Base-by-base conservation (phyloP, 495 filamentous ascomycete genomes). In the Penicillium bovifimosum region DNA sequence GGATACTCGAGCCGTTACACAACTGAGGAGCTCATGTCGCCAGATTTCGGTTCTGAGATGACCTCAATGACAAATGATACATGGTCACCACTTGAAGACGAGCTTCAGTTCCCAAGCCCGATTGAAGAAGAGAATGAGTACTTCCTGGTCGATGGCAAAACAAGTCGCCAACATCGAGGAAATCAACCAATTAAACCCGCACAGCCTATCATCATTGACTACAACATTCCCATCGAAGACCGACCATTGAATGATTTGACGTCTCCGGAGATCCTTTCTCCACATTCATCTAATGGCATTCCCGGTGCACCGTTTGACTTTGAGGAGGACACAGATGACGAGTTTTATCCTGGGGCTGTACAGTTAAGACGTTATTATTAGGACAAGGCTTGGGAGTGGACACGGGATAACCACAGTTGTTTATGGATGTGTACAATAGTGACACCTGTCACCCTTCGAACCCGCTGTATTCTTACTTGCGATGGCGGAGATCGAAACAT, bases 121-220 rank as follows among this genome's bases (percentile, higher is more conserved):
- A 13, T 32, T 8, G 18, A 32, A 18, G 28, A 53, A 9, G 42
- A 59, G 35, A 59, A 72, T 24, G 71, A 69, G 41, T 72, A 65
- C 42, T 72, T 63, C 43, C 48, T 60, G 31, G 62, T 62, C 5
- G 71, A 71, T 20, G 68, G 66, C 42, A 74, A 74, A 41, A 51
- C 54, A 2, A 56, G 45, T 34, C 58, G 52, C 38, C 47, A 54
- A 13, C 58, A 55, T 33, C 33, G 54, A 36, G 69, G 61, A 9
- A 52, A 65, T 26, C 58, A 61, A 26, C 52, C 63, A 1, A 52
- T 60, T 1, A 72, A 71, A 45, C 44, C 45, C 24, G 17, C 31
- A 11, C 35, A 46, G 9, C 33, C 39, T 11, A 9, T 43, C n/a
- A 27, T 13, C 46, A 48, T 8, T n/a, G 14, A 28, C 31, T 34